Evolutionary conservation across 2,329 filamentous ascomycete species (phyloP).

Genomic region (Corniculantispora saksenae): DNA sequence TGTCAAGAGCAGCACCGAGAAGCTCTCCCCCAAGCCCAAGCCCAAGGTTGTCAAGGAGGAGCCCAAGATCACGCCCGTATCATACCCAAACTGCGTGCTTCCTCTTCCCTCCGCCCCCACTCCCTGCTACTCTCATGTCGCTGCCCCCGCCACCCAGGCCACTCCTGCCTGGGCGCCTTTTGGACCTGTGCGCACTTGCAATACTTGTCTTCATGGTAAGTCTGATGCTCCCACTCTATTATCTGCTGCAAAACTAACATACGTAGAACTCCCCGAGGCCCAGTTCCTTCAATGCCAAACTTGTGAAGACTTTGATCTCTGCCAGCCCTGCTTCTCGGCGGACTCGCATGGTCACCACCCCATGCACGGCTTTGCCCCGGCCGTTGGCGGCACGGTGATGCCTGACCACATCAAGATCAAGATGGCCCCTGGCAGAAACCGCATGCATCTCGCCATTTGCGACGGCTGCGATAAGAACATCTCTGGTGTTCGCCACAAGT

Average conservation of each 20-base stretch:
- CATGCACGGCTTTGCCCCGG: slow-evolving; percentile 75
- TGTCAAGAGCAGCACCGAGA: slow-evolving; percentile 83
- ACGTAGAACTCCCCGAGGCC: slow-evolving; percentile 66
- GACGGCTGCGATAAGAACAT: slow-evolving; percentile 93
- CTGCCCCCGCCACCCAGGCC: background rate
- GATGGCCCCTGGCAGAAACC: slow-evolving; percentile 77
- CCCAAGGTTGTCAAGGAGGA: slow-evolving; percentile 16
- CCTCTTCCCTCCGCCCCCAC: background rate
- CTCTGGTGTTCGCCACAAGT: slow-evolving; percentile 90
- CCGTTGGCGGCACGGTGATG: slow-evolving; percentile 62
- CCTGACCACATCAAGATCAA: slow-evolving; percentile 63
- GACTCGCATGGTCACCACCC: slow-evolving; percentile 89
- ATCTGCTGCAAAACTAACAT: background rate
- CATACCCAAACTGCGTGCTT: background rate
- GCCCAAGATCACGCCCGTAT: slow-evolving; percentile 1
- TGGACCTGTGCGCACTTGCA: slow-evolving; percentile 65
- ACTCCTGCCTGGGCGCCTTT: background rate
- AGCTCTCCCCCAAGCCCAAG: slow-evolving; percentile 61
- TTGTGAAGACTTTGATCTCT: slow-evolving; percentile 92
- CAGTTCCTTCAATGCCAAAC: slow-evolving; percentile 82
- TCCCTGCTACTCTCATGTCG: background rate
- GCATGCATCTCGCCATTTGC: slow-evolving; percentile 84
- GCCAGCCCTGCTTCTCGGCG: slow-evolving; percentile 74
- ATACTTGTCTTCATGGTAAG: slow-evolving; percentile 56
- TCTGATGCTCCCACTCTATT: background rate